phyloP scores from a whole-genome alignment of 441 rosid genomes.

The Brassica hybrid region DNA sequence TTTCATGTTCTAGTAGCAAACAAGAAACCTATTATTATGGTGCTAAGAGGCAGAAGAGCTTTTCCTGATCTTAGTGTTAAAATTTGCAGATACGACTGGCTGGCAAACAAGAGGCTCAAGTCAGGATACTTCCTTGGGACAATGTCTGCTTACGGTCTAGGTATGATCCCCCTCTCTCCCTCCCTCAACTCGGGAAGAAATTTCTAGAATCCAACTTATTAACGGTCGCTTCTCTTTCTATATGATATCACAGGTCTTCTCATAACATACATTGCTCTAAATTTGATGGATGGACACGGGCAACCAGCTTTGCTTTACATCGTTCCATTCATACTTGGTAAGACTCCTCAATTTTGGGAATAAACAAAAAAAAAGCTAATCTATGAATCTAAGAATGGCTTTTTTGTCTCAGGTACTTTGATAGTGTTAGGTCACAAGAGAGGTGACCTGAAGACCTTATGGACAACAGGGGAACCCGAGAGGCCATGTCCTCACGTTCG shows the following conservation, averaged over 20 bases:
- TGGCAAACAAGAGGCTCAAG: constrained; percentile 79
- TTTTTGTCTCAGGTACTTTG: constrained; percentile 66
- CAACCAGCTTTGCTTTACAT: constrained; percentile 81
- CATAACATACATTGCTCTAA: constrained; percentile 68
- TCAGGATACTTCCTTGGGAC: constrained; percentile 93
- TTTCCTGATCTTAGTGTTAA: constrained; percentile 31
- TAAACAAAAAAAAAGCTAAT: constrained; percentile 2
- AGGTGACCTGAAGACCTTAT: constrained; percentile 78
- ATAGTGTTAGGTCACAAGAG: constrained; percentile 78
- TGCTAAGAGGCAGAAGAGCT: background rate
- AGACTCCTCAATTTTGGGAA: constrained; percentile 1
- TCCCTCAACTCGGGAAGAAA: background rate
- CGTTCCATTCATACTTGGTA: constrained; percentile 80
- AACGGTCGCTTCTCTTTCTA: background rate
- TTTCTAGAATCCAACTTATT: background rate
- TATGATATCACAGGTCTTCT: constrained; percentile 54
- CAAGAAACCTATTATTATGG: background rate
- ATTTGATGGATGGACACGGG: constrained; percentile 85
- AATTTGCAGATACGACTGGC: constrained; percentile 74
- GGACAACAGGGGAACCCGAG: constrained; percentile 85
- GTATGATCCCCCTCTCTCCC: constrained; percentile 44
- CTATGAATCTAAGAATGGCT: background rate
- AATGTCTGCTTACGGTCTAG: constrained; percentile 92
- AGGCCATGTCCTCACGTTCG: constrained; percentile 75
- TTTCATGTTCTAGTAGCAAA: no score